Percentiles rank a stretch among this genome's conserved stretches.
phyloP scores from a whole-genome alignment of 345 rosid species.

The Geranium rotundifolium region DNA sequence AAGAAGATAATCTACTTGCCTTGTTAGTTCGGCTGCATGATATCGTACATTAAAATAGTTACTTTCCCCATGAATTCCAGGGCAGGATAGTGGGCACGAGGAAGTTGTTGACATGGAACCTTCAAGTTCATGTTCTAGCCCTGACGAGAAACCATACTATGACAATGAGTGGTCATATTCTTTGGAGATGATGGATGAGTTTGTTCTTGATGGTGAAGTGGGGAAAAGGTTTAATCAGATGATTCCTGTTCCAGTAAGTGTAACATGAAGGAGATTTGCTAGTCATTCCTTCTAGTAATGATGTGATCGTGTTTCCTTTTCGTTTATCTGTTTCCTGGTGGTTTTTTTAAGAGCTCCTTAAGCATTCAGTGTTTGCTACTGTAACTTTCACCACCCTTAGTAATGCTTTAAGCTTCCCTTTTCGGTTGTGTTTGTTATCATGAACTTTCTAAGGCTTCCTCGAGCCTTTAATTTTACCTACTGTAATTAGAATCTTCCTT shows the following conservation, averaged over 20 bases:
- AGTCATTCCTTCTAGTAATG: slow-evolving; percentile 1
- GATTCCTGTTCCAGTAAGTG: slow-evolving; percentile 66
- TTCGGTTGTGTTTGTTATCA: background rate
- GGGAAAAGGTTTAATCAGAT: slow-evolving; percentile 54
- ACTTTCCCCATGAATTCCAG: slow-evolving; percentile 14
- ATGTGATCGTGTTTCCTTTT: background rate
- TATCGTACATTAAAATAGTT: slow-evolving; percentile 2
- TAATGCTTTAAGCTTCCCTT: background rate
- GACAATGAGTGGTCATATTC: slow-evolving; percentile 35
- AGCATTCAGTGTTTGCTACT: background rate
- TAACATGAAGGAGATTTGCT: background rate
- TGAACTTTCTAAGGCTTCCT: background rate
- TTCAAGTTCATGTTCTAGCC: slow-evolving; percentile 43
- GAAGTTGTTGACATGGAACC: slow-evolving; percentile 28
- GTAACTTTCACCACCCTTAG: background rate
- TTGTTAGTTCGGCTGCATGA: background rate
- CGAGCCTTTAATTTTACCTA: too few relatives aligned
- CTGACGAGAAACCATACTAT: slow-evolving; percentile 25
- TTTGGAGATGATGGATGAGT: slow-evolving; percentile 32
- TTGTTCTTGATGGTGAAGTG: slow-evolving; percentile 38
- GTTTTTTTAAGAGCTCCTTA: background rate
- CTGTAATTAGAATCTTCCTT: too few relatives aligned
- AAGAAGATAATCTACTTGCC: background rate
- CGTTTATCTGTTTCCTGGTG: background rate
- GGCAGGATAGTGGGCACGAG: slow-evolving; percentile 27